Conservation (phyloP, 23 red algal species). For the Gracilaria vermiculophylla region DNA sequence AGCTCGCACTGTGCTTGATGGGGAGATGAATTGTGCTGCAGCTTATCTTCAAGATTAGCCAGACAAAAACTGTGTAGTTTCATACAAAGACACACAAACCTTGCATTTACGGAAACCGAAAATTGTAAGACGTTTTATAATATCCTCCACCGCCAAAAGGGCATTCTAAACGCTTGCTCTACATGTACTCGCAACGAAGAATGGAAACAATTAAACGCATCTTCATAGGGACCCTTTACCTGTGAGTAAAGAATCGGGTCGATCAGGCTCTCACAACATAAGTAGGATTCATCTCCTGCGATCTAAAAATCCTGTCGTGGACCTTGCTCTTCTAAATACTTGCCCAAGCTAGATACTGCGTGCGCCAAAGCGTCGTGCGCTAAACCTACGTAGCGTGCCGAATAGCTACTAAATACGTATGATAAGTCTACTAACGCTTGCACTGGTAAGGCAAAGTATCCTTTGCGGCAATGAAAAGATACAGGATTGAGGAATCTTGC, state of each 20-base stretch:
- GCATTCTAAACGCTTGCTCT: slow-evolving; percentile 8
- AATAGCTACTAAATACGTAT: too few species aligned
- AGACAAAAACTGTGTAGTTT: not conserved
- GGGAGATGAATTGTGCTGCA: too few species aligned
- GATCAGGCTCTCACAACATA: not conserved
- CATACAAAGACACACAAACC: not conserved
- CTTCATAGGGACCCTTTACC: not conserved
- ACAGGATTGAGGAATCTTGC: not conserved
- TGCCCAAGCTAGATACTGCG: too few species aligned
- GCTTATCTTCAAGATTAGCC: too few species aligned
- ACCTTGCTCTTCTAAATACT: too few species aligned
- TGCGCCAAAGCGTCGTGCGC: too few species aligned
- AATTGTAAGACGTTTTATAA: not conserved
- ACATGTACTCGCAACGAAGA: not conserved
- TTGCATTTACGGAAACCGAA: not conserved
- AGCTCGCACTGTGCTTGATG: too few species aligned
- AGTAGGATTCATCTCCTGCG: slow-evolving; percentile 3
- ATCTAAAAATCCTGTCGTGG: not conserved
- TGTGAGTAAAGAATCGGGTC: not conserved
- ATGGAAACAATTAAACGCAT: not conserved
- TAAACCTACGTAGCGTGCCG: not conserved
- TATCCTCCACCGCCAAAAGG: not conserved
- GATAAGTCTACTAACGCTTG: too few species aligned
- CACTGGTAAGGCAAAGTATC: not conserved
- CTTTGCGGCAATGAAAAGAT: not conserved